Evolutionary conservation across 345 rosid genomes (phyloP).

Genomic region (Eucalyptus viminalis): DNA sequence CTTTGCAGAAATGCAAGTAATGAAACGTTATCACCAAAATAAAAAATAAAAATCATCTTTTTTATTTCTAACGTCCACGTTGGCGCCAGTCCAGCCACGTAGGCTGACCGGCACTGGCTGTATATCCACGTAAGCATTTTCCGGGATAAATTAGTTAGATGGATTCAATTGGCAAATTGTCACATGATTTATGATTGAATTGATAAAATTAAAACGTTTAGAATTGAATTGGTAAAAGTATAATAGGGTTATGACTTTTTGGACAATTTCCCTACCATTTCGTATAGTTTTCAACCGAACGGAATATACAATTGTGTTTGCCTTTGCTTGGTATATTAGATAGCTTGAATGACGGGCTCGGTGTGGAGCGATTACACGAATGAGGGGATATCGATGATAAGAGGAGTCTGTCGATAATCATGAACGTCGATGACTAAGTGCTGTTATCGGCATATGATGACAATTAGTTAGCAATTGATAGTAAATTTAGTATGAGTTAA

Average conservation of each 20-base stretch:
- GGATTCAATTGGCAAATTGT: background rate
- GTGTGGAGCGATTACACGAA: background rate
- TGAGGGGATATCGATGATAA: background rate
- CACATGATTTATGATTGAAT: no score
- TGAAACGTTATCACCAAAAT: rapidly evolving
- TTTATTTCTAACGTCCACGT: rapidly evolving
- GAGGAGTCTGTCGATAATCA: background rate
- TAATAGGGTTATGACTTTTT: rapidly evolving
- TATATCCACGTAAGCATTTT: no score
- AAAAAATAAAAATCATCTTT: rapidly evolving
- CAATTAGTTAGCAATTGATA: background rate
- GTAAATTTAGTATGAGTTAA: background rate
- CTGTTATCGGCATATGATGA: background rate
- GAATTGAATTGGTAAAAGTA: rapidly evolving
- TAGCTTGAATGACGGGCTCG: background rate
- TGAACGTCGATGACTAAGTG: background rate
- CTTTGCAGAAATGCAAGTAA: no score
- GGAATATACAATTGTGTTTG: background rate
- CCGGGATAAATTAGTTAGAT: rapidly evolving
- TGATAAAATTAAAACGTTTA: no score
- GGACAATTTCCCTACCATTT: no score
- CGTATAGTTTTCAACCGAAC: rapidly evolving
- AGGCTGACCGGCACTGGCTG: rapidly evolving
- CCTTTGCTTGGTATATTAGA: background rate
- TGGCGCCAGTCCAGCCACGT: rapidly evolving